phyloP scores from a whole-genome alignment of 345 rosid species.

The Schrenkiella parvula region DNA sequence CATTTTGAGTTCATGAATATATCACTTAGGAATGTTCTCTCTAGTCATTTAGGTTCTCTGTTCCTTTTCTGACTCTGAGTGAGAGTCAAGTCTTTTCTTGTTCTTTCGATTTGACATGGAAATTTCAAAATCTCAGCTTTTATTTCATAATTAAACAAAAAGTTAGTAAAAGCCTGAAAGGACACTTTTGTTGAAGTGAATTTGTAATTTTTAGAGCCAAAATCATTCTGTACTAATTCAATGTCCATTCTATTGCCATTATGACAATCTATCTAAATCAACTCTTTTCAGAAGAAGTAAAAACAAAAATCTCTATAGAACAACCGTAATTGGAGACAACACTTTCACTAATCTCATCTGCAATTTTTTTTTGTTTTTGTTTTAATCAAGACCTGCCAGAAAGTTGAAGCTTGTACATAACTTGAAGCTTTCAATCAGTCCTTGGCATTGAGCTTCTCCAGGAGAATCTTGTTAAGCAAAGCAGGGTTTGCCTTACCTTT shows the following conservation, averaged over 20 bases:
- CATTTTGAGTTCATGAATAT: not conserved
- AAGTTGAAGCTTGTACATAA: constrained; percentile 3
- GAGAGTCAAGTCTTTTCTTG: not conserved
- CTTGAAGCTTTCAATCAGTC: constrained; percentile 35
- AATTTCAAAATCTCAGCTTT: not conserved
- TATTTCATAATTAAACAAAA: not conserved
- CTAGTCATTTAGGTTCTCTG: not conserved
- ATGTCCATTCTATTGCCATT: not conserved
- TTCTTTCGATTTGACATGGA: not conserved
- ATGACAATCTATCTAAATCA: not conserved
- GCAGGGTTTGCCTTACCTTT: constrained; percentile 92
- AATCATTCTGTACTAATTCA: not conserved
- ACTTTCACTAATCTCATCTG: constrained; percentile 1
- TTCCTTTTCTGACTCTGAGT: not conserved
- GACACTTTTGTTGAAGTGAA: not conserved
- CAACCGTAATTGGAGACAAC: not conserved
- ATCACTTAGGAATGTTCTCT: not conserved
- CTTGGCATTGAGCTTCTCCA: constrained; percentile 60
- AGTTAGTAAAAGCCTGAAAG: not conserved
- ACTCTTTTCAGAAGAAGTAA: not conserved
- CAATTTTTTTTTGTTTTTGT: not conserved
- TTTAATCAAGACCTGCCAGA: not conserved
- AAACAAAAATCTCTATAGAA: not conserved
- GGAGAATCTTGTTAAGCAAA: constrained; percentile 72
- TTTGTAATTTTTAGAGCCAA: not conserved